Conservation (phyloP, 2,329 filamentous ascomycete genomes). For the Verticillium longisporum region DNA sequence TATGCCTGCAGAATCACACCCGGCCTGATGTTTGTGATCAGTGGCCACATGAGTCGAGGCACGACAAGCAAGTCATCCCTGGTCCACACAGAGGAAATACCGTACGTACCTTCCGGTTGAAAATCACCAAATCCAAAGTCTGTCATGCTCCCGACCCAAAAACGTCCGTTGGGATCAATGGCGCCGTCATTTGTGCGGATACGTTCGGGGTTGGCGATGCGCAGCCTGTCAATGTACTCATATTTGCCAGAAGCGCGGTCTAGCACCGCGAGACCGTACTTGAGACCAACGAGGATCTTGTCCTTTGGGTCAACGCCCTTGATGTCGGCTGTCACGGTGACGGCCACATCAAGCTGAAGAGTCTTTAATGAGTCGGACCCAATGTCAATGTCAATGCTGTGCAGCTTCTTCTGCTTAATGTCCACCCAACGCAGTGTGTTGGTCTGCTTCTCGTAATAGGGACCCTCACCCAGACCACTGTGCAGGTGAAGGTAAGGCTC, state of each 20-base stretch:
- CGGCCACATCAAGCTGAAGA: conserved; percentile 44
- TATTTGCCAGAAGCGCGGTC: conserved; percentile 53
- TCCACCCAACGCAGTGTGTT: conserved; percentile 73
- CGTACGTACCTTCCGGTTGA: conserved; percentile 48
- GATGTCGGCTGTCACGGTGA: conserved; percentile 73
- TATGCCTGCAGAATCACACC: not conserved
- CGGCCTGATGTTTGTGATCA: not conserved
- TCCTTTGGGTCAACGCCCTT: conserved; percentile 53
- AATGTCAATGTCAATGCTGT: conserved; percentile 59
- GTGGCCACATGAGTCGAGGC: not conserved
- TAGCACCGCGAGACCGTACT: conserved; percentile 74
- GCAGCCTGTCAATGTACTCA: conserved; percentile 45
- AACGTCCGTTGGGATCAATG: conserved; percentile 71
- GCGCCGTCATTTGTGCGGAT: conserved; percentile 76
- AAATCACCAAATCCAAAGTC: conserved; percentile 56
- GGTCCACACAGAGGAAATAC: not conserved
- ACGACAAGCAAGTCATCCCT: not conserved
- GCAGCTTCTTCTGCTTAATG: conserved; percentile 69
- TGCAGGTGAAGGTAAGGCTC: conserved; percentile 54
- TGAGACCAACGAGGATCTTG: conserved; percentile 70
- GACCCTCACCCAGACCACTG: conserved; percentile 66
- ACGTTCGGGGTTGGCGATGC: conserved; percentile 37
- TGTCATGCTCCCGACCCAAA: conserved; percentile 85
- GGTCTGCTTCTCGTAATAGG: conserved; percentile 61
- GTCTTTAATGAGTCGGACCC: conserved; percentile 60